phyloP scores from a whole-genome alignment of 106 monocot species.

The Dioscorea dumetorum region DNA sequence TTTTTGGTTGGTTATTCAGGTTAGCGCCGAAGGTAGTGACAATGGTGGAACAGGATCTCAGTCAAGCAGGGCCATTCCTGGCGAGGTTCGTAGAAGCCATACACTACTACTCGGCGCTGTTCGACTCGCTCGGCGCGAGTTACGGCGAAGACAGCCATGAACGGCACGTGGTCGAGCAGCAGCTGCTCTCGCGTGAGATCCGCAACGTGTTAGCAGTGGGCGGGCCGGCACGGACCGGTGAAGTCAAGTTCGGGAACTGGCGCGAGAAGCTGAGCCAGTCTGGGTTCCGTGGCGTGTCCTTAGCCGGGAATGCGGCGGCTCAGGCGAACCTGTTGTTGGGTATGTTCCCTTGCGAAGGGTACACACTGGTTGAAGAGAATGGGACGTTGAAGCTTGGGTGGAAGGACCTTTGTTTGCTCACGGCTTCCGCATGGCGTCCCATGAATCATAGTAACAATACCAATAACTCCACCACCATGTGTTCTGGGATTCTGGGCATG shows the following conservation, averaged over 20 bases:
- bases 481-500: too few relatives aligned
- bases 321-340: conserved; percentile 77
- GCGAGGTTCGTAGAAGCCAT: conserved; percentile 92
- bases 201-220: conserved; percentile 91
- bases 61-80: conserved; percentile 79
- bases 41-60: conserved; percentile 94
- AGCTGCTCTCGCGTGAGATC: conserved; percentile 87
- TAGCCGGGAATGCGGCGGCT: conserved; percentile 82
- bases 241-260: conserved; percentile 83
- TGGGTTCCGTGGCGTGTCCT: conserved; percentile 65
- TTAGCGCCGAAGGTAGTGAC: conserved; percentile 91
- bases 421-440: conserved; percentile 91
- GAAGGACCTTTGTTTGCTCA: conserved; percentile 90
- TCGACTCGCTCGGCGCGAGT: conserved; percentile 87
- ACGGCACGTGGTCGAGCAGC: conserved; percentile 90
- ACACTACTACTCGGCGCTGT: conserved; percentile 94
- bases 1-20: conserved; percentile 39
- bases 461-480: too few relatives aligned
- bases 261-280: conserved; percentile 85
- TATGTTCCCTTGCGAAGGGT: conserved; percentile 95
- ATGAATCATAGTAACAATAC: background rate
- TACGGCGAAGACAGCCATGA: conserved; percentile 85
- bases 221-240: conserved; percentile 77
- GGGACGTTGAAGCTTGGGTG: conserved; percentile 92
- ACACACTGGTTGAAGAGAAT: conserved; percentile 92